Base-by-base conservation (phyloP, 139 green algal genomes). In the Trebouxia sp. region DNA sequence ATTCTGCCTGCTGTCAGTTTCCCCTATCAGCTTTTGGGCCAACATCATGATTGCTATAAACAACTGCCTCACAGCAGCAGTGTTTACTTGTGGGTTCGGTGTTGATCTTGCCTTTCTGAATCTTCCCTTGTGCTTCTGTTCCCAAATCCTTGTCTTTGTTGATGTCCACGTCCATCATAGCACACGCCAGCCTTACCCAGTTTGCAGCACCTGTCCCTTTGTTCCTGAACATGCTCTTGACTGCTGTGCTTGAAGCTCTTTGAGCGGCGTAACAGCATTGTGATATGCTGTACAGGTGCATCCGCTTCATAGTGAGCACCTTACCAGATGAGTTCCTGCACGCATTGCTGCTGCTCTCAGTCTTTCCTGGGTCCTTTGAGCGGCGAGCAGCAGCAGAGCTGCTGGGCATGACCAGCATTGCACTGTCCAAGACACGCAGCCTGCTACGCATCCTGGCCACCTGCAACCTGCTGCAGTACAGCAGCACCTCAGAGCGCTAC, bases 361-460 rank as follows among this genome's bases (percentile, higher is more conserved):
- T 76, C 7, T 82, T 82, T 14, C 56, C 77, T 12, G 58, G 38
- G 28, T 48, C 56, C 77, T 82, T 82, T 76, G 56, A 50, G 38
- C 37, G 50, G 41, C n/a, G 39, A 14, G 56, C 77, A n/a, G 77
- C 77, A 11, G 77, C 77, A 7, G 58, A 82, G 77, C 56, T 82
- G 77, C 77, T 82, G 41, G 56, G 56, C 41, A 75, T 82, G 77
- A 69, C 55, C 17, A 50, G 20, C 76, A 43, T n/a, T 37, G 17
- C 38, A 22, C 55, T 47, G 20, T 65, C 35, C 56, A 42, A 67
- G 41, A 48, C 56, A 8, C 41, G 56, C 38, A 53, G 78, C 62
- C 32, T 78, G 78, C 65, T 58, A 30, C 53, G 78, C 43, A 53
- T 38, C 20, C 26, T 51, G 43, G 42, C 39, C 32, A 38, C 28